A percentile compares a stretch with the other conserved stretches of the same genome.
Evolutionary conservation across 2,329 filamentous ascomycete species (phyloP).

Genomic region (Aspergillus uvarum): DNA sequence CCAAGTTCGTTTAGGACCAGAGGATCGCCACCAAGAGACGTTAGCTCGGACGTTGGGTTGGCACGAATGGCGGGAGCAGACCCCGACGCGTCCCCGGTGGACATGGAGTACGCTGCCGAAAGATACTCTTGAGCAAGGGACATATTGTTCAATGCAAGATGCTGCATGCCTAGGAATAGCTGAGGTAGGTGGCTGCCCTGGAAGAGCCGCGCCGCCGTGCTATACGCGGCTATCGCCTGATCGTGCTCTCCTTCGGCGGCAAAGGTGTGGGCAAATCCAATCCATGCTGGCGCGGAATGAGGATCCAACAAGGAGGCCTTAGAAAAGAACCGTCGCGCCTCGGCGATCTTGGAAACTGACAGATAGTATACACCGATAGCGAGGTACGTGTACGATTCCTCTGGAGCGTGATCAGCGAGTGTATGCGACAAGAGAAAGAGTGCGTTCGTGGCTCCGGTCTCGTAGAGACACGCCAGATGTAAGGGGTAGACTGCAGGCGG

Average conservation of each 20-base stretch:
- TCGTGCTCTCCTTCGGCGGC: conserved; percentile 97
- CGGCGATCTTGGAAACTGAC: conserved; percentile 81
- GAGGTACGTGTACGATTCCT: conserved; percentile 88
- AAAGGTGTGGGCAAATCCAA: conserved; percentile 97
- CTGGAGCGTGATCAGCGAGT: conserved; percentile 84
- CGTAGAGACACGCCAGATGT: conserved; percentile 86
- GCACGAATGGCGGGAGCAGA: conserved; percentile 28
- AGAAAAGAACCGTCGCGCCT: conserved; percentile 92
- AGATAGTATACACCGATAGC: conserved; percentile 96
- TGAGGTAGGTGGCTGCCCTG: conserved; percentile 96
- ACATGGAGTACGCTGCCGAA: conserved; percentile 74
- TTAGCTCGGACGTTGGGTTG: conserved; percentile 22
- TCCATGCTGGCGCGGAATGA: conserved; percentile 96
- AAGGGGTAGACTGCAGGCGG: conserved; percentile 70
- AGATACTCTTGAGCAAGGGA: conserved; percentile 91
- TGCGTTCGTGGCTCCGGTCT: conserved; percentile 81
- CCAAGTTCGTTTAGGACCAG: conserved; percentile 93
- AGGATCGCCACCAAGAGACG: conserved; percentile 61
- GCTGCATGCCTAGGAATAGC: conserved; percentile 97
- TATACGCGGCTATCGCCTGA: conserved; percentile 96
- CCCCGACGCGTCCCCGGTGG: conserved; percentile 40
- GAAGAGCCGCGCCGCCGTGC: conserved; percentile 88
- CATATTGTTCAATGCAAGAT: conserved; percentile 94
- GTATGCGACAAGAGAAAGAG: conserved; percentile 92
- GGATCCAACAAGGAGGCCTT: conserved; percentile 97